phyloP scores from a whole-genome alignment of 257 asterid species.

The Ballota nigra region DNA sequence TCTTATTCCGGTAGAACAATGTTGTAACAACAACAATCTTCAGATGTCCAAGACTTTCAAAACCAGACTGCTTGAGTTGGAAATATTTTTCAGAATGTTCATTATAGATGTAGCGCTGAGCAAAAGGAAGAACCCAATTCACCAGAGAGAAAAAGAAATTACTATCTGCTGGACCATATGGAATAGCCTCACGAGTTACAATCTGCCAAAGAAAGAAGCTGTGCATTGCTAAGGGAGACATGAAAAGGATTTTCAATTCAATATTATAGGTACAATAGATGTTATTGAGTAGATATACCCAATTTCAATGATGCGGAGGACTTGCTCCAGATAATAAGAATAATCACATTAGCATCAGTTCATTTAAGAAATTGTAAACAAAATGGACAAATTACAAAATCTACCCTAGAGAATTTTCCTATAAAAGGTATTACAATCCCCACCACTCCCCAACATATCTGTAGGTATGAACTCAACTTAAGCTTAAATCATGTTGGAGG shows the following conservation, averaged over 20 bases:
- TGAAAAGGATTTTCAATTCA: neutral
- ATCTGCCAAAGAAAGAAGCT: conserved; percentile 45
- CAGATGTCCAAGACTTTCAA: conserved; percentile 49
- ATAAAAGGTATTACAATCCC: neutral
- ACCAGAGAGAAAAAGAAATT: conserved; percentile 55
- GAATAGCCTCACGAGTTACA: conserved; percentile 78
- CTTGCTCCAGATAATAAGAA: neutral
- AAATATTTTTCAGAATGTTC: conserved; percentile 52
- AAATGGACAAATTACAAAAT: neutral
- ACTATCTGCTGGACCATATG: conserved; percentile 53
- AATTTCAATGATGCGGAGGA: conserved; percentile 1
- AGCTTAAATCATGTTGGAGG: too few relatives aligned
- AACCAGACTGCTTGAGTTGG: conserved; percentile 57
- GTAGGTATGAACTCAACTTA: too few relatives aligned
- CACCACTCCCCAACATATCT: too few relatives aligned
- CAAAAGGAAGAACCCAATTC: conserved; percentile 94
- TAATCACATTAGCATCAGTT: neutral
- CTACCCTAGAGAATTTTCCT: neutral
- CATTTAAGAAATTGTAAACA: conserved; percentile 3
- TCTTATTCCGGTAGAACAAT: conserved; percentile 69
- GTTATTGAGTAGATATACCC: neutral
- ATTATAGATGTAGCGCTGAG: conserved; percentile 74
- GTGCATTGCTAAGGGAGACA: conserved; percentile 3
- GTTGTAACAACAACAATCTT: conserved; percentile 65
- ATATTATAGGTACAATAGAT: conserved; percentile 11